These are phyloP conservation scores for Excoecaria cochinchinensis DNA, from an alignment of 345 rosid genomes.

Conservation along the genomic window DNA sequence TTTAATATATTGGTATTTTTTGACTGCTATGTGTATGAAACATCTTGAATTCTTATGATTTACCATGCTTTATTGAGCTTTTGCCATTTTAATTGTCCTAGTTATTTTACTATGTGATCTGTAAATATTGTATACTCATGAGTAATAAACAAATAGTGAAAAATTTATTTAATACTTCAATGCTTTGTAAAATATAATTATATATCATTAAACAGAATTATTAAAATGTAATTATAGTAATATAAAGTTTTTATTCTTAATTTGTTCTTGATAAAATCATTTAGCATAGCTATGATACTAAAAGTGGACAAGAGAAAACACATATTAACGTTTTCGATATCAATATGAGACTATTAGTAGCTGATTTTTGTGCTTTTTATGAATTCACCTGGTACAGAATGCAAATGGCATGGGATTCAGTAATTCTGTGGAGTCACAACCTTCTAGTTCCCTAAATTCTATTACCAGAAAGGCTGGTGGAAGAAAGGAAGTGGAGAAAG, in stretches of 20 bases:
- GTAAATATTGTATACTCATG: no score
- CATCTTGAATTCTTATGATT: background rate
- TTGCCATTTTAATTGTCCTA: background rate
- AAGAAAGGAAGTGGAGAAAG: conserved; percentile 82
- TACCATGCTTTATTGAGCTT: background rate
- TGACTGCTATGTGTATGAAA: background rate
- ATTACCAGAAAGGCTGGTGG: conserved; percentile 94
- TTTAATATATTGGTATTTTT: background rate
- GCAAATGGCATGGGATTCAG: conserved; percentile 58
- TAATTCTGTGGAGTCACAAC: conserved; percentile 50
- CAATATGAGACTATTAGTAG: background rate
- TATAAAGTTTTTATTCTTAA: no score
- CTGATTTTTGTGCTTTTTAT: conserved; percentile 5
- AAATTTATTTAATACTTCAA: no score
- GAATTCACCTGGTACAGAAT: conserved; percentile 44
- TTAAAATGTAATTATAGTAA: no score
- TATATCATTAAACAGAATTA: no score
- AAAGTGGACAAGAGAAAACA: no score
- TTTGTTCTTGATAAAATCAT: no score
- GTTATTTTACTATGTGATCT: no score
- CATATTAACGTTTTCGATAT: background rate
- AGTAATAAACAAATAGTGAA: no score
- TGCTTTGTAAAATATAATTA: no score
- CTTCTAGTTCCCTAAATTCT: conserved; percentile 74
- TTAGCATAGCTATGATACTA: no score